Base-by-base conservation (phyloP, 2,329 filamentous ascomycete genomes). In the Fusarium graminum region DNA sequence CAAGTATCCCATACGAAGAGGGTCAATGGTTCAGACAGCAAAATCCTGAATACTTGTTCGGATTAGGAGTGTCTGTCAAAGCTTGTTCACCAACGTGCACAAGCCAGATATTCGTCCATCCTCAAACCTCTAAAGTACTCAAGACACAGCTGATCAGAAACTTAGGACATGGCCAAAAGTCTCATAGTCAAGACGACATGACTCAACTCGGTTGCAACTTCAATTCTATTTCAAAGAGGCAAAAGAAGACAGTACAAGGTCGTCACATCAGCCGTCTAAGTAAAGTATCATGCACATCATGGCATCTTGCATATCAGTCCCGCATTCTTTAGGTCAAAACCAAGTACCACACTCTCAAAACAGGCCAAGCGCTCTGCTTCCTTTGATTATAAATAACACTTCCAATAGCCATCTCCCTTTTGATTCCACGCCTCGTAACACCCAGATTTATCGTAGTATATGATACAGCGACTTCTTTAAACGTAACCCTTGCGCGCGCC, bases 401-500 rank as follows among this genome's bases (percentile, higher is more conserved):
- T 65, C 68, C 68, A 68, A 59, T 64, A 55, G 65, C 65, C 72
- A 39, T 71, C 67, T 70, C 67, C 68, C 66, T 74, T 69, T 73
- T 71, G 63, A 73, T 73, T 70, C 68, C 69, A 68, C 75, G 74
- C 75, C 72, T 71, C 71, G 55, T 71, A 68, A 74, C 73, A 72
- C 69, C 62, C 54, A 69, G 58, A 69, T 65, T 66, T 57, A 70
- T 46, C 59, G 34, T 63, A 52, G 57, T 63, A 63, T 66, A 59
- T 63, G 39, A 45, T 52, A 61, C 52, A 67, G 59, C 57, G 51
- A 62, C 59, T 63, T 61, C 51, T 80, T 86, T 78, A 89, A 80
- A 90, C 88, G 74, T 90, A 90, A 63, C 88, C 88, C 80, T 90
- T 90, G 72, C 88, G 83, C 51, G 88, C 88, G 56, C 88, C 88